Evolutionary conservation across 129 eudicot species (phyloP).

Genomic region (Solidago caesia): DNA sequence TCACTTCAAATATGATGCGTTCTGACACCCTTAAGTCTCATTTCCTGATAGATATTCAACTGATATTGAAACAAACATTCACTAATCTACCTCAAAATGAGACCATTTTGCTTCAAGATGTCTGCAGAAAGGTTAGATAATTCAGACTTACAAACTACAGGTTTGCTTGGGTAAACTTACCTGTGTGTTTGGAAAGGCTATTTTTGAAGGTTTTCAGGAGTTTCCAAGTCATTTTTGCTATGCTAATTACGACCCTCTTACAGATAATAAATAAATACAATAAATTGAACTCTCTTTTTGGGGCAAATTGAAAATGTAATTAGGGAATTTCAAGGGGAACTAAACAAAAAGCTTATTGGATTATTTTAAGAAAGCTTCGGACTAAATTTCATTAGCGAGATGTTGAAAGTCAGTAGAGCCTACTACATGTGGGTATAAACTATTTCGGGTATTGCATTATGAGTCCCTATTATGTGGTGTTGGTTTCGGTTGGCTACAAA

Average conservation of each 20-base stretch:
- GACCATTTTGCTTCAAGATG: slow-evolving; percentile 63
- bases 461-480: slow-evolving; percentile 13
- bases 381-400: too few species aligned
- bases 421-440: slow-evolving; percentile 19
- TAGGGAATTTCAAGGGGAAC: not conserved
- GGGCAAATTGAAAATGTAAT: not conserved
- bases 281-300: not conserved
- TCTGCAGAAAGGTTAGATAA: slow-evolving; percentile 66
- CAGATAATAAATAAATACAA: too few species aligned
- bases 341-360: not conserved
- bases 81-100: slow-evolving; percentile 39
- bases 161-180: too few species aligned
- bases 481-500: slow-evolving; percentile 59
- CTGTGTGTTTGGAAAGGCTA: too few species aligned
- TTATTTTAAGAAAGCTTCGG: too few species aligned
- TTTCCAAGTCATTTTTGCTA: too few species aligned
- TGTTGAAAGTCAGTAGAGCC: slow-evolving; percentile 4
- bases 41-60: slow-evolving; percentile 62
- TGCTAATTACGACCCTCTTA: too few species aligned
- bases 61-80: slow-evolving; percentile 43
- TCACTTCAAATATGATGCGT: slow-evolving; percentile 78
- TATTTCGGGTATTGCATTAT: not conserved
- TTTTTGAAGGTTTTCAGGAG: too few species aligned
- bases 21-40: slow-evolving; percentile 53
- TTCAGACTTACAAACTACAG: not conserved